Base-by-base conservation (phyloP, 768 basidiomycete species). In the Piloderma croceum region DNA sequence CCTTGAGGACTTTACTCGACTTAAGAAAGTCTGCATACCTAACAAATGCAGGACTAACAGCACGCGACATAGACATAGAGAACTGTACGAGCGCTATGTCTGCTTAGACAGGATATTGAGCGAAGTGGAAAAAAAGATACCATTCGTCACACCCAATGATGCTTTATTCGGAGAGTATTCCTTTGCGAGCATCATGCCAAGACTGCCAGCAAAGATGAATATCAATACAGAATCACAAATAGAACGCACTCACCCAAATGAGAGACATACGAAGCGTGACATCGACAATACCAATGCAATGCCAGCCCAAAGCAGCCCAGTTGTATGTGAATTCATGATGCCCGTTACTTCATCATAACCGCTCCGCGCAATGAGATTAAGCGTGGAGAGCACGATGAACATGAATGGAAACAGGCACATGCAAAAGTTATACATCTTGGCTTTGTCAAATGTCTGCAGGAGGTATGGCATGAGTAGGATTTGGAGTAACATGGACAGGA, bases 131-230 rank as follows among this genome's bases (percentile, higher is more conserved):
- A n/a, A n/a, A n/a, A n/a, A n/a, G n/a, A n/a, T n/a, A n/a, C 81
- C 82, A 50, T 83, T 83, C 1, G 76, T 74, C 33, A 73, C 69
- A 1, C 81, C 81, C 13, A 85, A 63, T 13, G 72, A 66, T 12
- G 67, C 63, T 4, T 76, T 66, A 19, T 60, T 68, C 1, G 79
- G 80, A 1, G 72, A 61, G 34, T 69, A 60, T 35, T 77, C 68
- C 44, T 76, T 81, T 34, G 70, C 66, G 7, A 84, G 61, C 36
- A 86, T 65, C 68, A 84, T 76, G 55, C 72, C 79, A 33, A 78
- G 51, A 7, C 83, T 87, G 22, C 22, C 18, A 38, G 12, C 25
- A n/a, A n/a, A 13, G 42, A 22, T 21, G 17, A 20, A 31, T 15
- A n/a, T n/a, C n/a, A n/a, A n/a, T 15, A 38, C 4, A 12, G 20